These are phyloP conservation scores for Diplodia intermedia DNA, from an alignment of 2,329 filamentous ascomycete genomes.

Conservation along the genomic window DNA sequence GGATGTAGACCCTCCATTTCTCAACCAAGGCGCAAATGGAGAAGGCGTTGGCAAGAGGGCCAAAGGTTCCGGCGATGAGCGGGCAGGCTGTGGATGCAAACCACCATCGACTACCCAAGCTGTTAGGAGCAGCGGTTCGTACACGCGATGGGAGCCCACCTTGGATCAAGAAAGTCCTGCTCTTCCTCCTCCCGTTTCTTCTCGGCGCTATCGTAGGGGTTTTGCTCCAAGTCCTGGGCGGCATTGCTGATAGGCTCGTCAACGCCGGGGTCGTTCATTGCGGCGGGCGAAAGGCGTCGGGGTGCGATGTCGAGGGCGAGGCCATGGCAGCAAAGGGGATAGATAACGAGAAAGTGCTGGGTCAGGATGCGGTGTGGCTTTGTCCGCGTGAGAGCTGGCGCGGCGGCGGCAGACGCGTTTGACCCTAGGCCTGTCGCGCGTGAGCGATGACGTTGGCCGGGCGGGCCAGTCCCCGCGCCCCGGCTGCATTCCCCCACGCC, in stretches of 20 bases:
- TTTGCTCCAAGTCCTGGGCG: conserved; percentile 54
- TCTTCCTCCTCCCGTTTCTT: conserved; percentile 51
- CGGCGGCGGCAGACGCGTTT: conserved; percentile 6
- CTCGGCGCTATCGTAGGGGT: conserved; percentile 42
- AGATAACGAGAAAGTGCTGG: no score
- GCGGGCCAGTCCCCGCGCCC: background rate
- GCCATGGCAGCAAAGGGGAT: background rate
- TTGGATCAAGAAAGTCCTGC: conserved; percentile 53
- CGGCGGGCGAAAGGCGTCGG: background rate
- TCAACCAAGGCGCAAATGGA: conserved; percentile 63
- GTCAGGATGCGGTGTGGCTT: background rate
- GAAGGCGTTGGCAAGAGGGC: conserved; percentile 63
- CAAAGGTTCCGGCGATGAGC: conserved; percentile 62
- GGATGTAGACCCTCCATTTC: conserved; percentile 62
- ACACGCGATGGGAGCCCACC: conserved; percentile 38
- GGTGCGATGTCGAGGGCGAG: no score
- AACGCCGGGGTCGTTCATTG: conserved; percentile 62
- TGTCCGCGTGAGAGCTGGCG: conserved; percentile 13
- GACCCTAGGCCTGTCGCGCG: background rate
- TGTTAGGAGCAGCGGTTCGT: background rate
- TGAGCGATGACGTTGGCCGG: conserved; percentile 20
- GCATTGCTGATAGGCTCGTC: conserved; percentile 57
- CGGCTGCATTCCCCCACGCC: background rate
- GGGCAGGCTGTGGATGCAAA: conserved; percentile 66
- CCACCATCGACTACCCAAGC: conserved; percentile 61